Base-by-base conservation (phyloP, 2,329 filamentous ascomycete genomes). In the Colletotrichum tropicale region DNA sequence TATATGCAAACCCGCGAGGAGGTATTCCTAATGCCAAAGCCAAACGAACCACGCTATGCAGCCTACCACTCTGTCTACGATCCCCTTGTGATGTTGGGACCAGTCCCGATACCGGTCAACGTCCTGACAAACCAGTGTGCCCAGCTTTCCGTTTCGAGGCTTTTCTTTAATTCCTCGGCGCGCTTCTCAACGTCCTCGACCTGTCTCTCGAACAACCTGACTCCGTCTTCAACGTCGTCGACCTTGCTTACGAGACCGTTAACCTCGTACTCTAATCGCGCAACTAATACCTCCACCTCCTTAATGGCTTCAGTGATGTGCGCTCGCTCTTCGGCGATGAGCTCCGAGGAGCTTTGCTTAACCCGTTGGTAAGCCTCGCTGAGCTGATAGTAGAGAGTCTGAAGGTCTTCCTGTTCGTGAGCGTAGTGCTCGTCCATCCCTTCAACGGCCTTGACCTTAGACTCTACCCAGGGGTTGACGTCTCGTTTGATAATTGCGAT, bases 201-300 rank as follows among this genome's bases (percentile, higher is more conserved):
- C 82, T 96, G 94, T 65, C 91, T 89, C 83, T 96, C 94, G 83
- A 98, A 98, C 76, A 96, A 94, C 13, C 86, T 87, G 1, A 98
- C 92, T 1, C 94, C 94, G 76, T 95, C 94, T 81, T 98, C 96
- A 10, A 98, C 94, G 81, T 98, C 96, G 80, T 94, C 90, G 12
- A 98, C 93, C 80, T 95, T 95, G 64, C 93, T 92, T 65, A 92
- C 89, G n/a, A 98, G 87, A 18, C 93, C 92, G 75, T 94, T 91
- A 76, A 98, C 93, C 86, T 98, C 96, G 84, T 98, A 98, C 81
- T 98, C 96, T 71, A 98, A 88, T 84, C 96, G 96, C 24, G 95
- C 95, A 4, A 94, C 92, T 52, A 98, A 87, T 26, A 94, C 91
- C 82, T 98, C 96, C 16, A 98, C 89, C 77, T 97, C 94, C 82